Evolutionary conservation across 176 grass and related monocot species (phyloP), one percentile per base, ranked within the genome.

Genomic region (Hyparrhenia diplandra): DNA sequence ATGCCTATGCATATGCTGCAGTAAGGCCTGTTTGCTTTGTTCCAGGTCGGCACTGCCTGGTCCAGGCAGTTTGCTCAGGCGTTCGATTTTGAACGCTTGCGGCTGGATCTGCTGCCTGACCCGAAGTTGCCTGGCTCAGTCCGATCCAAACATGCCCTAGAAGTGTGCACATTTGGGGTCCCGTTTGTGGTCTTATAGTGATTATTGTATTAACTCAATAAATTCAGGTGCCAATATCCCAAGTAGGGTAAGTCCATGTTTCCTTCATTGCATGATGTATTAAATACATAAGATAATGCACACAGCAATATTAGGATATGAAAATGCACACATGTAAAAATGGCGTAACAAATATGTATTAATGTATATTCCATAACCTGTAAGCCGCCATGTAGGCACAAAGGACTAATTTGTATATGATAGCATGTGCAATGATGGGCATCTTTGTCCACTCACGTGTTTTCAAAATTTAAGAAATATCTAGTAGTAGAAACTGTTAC

Each of bases 291-390:
- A 73, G 63, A 34, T 10, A 55, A 72, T 34, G 4, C 34, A 83
- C 13, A 28, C 6, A 85, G 25, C 17, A 73, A 40, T 54, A 20
- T 69, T 23, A 60, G 30, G 37, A 85, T 80, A 49, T 0, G 13
- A 84, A 75, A 80, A 51, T 66, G 49, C 58, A 39, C 0, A 42
- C 16, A 62, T 5, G n/a, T 49, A 55, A 88, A 69, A 6, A 73
- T 30, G 68, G 8, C 13, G 2, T 21, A 8, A 7, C 23, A 27
- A n/a, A n/a, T n/a, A n/a, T n/a, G n/a, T n/a, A n/a, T n/a, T n/a
- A n/a, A 2, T 37, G 49, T 64, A 74, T 29, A 65, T 58, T 57
- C 39, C 42, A 70, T 24, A 58, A 58, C 13, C 23, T n/a, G 46
- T 79, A 70, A 30, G 23, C 71, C 0, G 7, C 13, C n/a, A 64